A percentile compares a stretch with the other conserved stretches of the same genome.
These are phyloP conservation scores for Geotrichum reessii DNA, from an alignment of 1,139 yeast species.

Conservation along the genomic window DNA sequence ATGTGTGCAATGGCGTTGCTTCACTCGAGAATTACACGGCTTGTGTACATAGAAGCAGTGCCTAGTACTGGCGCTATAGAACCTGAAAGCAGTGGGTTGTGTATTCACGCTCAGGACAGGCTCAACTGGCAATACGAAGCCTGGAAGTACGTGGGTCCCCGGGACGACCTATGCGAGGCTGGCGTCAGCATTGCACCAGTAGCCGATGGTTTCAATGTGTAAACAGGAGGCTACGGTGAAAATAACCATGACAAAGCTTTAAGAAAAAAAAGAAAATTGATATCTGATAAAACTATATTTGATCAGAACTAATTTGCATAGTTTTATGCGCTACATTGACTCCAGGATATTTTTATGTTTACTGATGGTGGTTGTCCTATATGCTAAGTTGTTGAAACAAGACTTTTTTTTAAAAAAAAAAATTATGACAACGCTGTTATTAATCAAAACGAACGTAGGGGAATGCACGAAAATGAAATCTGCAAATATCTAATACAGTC, in stretches of 20 bases:
- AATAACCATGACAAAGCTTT: too few species aligned
- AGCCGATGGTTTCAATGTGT: neutral
- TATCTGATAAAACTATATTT: too few species aligned
- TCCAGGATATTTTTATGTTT: too few species aligned
- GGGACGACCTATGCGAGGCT: neutral
- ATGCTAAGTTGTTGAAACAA: too few species aligned
- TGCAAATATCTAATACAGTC: too few species aligned
- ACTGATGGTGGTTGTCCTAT: too few species aligned
- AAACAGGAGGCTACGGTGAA: neutral
- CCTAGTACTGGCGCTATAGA: constrained; percentile 50
- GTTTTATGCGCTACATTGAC: too few species aligned
- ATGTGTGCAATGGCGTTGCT: constrained; percentile 97
- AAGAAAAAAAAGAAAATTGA: too few species aligned
- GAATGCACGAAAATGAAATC: neutral
- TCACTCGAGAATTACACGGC: constrained; percentile 74
- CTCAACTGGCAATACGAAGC: constrained; percentile 79
- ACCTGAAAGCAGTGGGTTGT: constrained; percentile 55
- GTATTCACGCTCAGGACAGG: constrained; percentile 64
- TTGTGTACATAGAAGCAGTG: constrained; percentile 53
- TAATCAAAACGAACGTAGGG: neutral
- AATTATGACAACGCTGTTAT: too few species aligned
- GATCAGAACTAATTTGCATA: too few species aligned
- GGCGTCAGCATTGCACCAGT: neutral
- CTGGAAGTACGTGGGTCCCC: constrained; percentile 54
- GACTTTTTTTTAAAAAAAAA: too few species aligned